A percentile compares a stretch with the other conserved stretches of the same genome.
Conservation (phyloP, 108 stramenopile genomes). For the Nannochloropsis gaditana region DNA sequence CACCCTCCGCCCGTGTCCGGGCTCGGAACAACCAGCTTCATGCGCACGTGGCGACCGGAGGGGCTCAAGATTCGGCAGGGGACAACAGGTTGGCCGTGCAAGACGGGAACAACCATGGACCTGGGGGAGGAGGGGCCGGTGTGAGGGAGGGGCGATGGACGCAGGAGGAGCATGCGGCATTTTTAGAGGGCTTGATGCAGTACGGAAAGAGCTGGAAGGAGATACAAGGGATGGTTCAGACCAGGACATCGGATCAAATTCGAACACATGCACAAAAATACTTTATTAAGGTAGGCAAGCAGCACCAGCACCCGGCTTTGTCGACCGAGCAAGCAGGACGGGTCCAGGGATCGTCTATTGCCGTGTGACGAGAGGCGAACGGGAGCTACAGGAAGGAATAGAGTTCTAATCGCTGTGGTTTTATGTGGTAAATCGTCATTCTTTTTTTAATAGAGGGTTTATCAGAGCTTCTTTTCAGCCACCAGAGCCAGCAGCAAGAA, state of each 20-base stretch:
- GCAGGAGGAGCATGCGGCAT: constrained; percentile 43
- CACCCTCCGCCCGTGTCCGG: too few relatives aligned
- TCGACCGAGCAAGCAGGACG: neutral
- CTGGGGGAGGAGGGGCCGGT: neutral
- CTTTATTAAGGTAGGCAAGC: constrained; percentile 20
- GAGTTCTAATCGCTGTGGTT: neutral
- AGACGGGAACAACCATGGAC: neutral
- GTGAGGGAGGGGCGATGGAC: constrained; percentile 44
- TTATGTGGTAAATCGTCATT: neutral
- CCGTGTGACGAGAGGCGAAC: neutral
- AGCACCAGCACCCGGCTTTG: neutral
- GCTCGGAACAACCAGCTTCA: too few relatives aligned
- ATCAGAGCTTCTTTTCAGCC: neutral
- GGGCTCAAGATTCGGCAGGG: too few relatives aligned
- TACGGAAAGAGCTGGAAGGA: constrained; percentile 33
- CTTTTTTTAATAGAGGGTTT: neutral
- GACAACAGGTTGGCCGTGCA: too few relatives aligned
- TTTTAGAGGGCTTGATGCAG: constrained; percentile 37
- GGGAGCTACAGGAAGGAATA: neutral
- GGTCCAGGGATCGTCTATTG: neutral
- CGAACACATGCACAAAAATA: constrained; percentile 31
- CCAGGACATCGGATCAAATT: constrained; percentile 19
- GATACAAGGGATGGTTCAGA: neutral
- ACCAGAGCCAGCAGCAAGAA: too few relatives aligned
- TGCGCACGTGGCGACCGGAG: too few relatives aligned